Evolutionary conservation across 176 grass and related monocot genomes (phyloP), one percentile per base, ranked within the genome.

Genomic region (Oryza glaberrima): DNA sequence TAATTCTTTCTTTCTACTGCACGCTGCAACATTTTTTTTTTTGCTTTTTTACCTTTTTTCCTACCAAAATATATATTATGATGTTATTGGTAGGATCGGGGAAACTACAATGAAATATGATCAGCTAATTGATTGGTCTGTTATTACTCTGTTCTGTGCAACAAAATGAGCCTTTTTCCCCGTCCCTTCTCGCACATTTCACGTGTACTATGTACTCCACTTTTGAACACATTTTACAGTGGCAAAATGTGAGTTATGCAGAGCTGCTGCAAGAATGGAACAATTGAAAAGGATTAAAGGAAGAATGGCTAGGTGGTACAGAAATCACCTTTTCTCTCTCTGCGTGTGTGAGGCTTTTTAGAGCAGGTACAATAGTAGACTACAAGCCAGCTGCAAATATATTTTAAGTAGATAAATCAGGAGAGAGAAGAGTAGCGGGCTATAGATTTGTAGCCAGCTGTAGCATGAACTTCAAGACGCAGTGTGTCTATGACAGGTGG

Each of bases 41-140:
- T 32, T 32, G 0, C 6, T 20, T 83, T 72, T 66, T 40, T 36
- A 36, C 35, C 35, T 5, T 20, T 66, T 28, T 20, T 17, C 47
- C 19, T 72, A 66, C 73, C 79, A 54, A 83, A 11, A 72, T 48
- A 69, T 11, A 23, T 23, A 19, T 15, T 38, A 6, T 45, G 65
- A 70, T 65, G 48, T 19, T 63, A 61, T 25, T 79, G 23, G 76
- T 9, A 86, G 66, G 83, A 70, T 28, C 11, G 23, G 52, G 52
- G 19, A 70, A 88, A 41, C 15, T 54, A n/a, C 30, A 78, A 88
- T 54, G 11, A 72, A 78, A 32, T 15, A 0, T 78, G 74, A 63
- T 63, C 58, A 83, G 67, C 10, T 69, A 52, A 65, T 71, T 17
- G 25, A 6, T 44, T 25, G 13, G 12, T 35, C 28, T 14, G 5